Evolutionary conservation across 768 basidiomycete genomes (phyloP), one percentile per base, ranked within the genome.

Genomic region (Psilocybe subaeruginosa): DNA sequence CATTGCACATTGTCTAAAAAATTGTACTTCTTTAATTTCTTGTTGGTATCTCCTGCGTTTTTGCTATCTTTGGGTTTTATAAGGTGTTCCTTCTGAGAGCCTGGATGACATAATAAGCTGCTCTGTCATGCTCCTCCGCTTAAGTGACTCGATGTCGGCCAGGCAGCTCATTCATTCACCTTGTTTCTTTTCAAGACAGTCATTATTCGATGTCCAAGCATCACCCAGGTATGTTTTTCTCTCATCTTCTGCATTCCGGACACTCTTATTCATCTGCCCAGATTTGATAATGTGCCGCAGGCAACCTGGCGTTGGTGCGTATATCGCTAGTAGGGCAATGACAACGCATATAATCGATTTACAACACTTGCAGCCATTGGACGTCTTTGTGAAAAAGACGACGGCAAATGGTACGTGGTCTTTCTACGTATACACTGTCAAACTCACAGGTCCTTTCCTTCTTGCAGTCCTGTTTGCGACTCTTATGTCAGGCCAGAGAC

Each of bases 401-500:
- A 99, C 73, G 97, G 97, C 54, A 99, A 99, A 88, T 99, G 97
- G 97, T 97, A 68, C 63, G 89, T 72, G 2, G 43, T 4, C 9
- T 45, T 14, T 29, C 5, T 43, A 55, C 35, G 11, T 14, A 23
- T 23, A 12, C 23, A 11, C 19, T 53, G 17, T 12, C 4, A 35
- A 16, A 14, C 9, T 9, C 9, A n/a, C 41, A 4, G 9, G 6
- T 29, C 8, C 27, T 48, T 16, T 59, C 45, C 12, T 46, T n/a
- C 8, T 12, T 27, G 31, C 50, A 99, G 97, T 74, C 97, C 97
- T 8, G 93, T 98, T 47, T 99, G 97, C 80, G 97, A 99, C 79
- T 98, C 97, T 58, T 99, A 99, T 78, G 97, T 99, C 63, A 88
- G 97, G 68, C 97, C 97, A 69, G 96, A 97, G 78, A 99, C 97